Conservation (phyloP, 2,329 filamentous ascomycete genomes). For the Xylariaceae sp. region DNA sequence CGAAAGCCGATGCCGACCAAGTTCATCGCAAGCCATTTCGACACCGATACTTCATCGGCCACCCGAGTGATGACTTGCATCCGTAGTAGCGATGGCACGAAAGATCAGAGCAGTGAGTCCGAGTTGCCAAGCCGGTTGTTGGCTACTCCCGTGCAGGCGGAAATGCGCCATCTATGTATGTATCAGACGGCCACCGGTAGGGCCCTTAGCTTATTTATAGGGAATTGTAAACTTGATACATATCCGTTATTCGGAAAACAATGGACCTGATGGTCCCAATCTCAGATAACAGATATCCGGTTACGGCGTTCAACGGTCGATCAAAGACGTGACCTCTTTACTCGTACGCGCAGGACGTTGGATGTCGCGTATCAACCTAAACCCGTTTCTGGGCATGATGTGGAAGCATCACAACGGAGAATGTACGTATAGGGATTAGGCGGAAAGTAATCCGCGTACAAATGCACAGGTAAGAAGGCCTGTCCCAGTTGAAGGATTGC, state of each 20-base stretch:
- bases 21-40: not conserved
- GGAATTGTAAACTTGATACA: too few relatives aligned
- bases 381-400: not conserved
- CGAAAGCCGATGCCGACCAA: not conserved
- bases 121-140: not conserved
- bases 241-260: too few relatives aligned
- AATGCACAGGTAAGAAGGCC: not conserved
- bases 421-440: not conserved
- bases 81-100: not conserved
- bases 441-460: not conserved
- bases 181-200: too few relatives aligned
- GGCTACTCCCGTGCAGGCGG: not conserved
- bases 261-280: too few relatives aligned
- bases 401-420: not conserved
- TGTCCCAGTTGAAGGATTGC: too few relatives aligned
- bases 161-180: not conserved
- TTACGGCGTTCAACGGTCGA: too few relatives aligned
- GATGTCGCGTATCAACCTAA: not conserved
- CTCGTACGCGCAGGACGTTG: not conserved
- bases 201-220: too few relatives aligned
- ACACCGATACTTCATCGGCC: not conserved
- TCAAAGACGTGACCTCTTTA: too few relatives aligned
- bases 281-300: too few relatives aligned
- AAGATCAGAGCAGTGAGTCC: not conserved
- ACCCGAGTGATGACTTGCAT: not conserved